Base-by-base conservation (phyloP, 2,329 filamentous ascomycete genomes). In the Ascosphaera apis region DNA sequence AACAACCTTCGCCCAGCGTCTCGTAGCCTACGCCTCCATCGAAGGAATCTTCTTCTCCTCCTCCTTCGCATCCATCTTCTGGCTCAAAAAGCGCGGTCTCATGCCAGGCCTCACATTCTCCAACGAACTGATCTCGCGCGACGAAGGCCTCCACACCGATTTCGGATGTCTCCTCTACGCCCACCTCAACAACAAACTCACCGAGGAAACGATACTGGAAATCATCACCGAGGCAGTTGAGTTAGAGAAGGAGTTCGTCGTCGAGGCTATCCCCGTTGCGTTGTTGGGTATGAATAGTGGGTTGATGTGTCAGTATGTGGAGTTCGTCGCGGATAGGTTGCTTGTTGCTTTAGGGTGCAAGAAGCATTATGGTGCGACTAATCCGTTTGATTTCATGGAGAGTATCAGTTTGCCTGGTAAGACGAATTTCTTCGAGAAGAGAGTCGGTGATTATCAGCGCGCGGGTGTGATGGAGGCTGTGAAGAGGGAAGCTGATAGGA, bases 371-470 rank as follows among this genome's bases (percentile, higher is more conserved):
- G 80, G 88, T 54, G 66, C 77, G 17, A 71, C 76, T 56, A 98
- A 98, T 65, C 88, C 88, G 55, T 98, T 98, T 57, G 88, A 98
- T 68, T 98, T 98, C 61, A 98, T 98, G 88, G 88, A 98, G 70
- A 93, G 92, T 63, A 98, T 98, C 60, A 95, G 88, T 15, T 71
- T 98, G 8, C 81, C 83, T 36, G 88, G 88, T 61, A 98, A 98
- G 79, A 98, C 88, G 57, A 98, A 98, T 74, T 98, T 98, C 72
- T 98, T 98, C 57, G 88, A 98, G 77, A 98, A 98, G 79, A 82
- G 88, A 49, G 88, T 98, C 39, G 88, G 77, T 56, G 88, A 98
- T 53, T 98, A 98, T 72, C 88, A 98, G 64, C 98, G 98, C 71
- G 84, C 88, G 27, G 88, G 88, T 66, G 86, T 98, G 58, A 91